These are phyloP conservation scores for Aspergillus glaucus DNA, from an alignment of 2,329 filamentous ascomycete genomes.

Conservation along the genomic window DNA sequence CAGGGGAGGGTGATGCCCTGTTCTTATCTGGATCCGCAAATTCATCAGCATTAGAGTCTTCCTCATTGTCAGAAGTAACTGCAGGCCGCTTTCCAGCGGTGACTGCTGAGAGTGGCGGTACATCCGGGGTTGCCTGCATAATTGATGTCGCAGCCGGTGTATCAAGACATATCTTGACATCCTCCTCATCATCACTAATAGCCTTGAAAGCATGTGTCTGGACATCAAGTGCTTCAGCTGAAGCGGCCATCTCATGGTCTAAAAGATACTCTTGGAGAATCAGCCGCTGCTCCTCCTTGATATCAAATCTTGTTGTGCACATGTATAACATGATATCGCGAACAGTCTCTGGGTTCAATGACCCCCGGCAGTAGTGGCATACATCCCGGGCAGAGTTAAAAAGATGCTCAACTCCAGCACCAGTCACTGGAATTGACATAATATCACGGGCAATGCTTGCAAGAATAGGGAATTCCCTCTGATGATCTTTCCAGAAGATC, in stretches of 20 bases:
- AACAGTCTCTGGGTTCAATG: neutral
- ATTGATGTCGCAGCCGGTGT: no score
- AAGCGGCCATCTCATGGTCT: neutral
- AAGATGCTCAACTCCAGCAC: constrained; percentile 2
- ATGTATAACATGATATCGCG: neutral
- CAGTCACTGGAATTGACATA: neutral
- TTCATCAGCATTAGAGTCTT: no score
- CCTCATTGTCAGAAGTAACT: no score
- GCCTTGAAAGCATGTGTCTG: no score
- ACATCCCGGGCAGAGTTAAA: constrained; percentile 1
- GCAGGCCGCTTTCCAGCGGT: no score
- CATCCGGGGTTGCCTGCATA: no score
- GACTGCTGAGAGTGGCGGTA: no score
- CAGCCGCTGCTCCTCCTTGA: constrained; percentile 1
- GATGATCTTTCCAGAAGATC: neutral
- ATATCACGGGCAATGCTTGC: neutral
- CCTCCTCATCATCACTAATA: no score
- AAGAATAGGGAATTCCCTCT: neutral
- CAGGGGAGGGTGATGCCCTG: no score
- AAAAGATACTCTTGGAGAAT: neutral
- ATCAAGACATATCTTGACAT: no score
- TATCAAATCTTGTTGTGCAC: constrained; percentile 1
- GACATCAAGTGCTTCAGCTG: no score
- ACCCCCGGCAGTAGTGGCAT: neutral
- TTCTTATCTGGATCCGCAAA: no score